Base-by-base conservation (phyloP, 2,329 filamentous ascomycete genomes). In the Colletotrichum navitas region DNA sequence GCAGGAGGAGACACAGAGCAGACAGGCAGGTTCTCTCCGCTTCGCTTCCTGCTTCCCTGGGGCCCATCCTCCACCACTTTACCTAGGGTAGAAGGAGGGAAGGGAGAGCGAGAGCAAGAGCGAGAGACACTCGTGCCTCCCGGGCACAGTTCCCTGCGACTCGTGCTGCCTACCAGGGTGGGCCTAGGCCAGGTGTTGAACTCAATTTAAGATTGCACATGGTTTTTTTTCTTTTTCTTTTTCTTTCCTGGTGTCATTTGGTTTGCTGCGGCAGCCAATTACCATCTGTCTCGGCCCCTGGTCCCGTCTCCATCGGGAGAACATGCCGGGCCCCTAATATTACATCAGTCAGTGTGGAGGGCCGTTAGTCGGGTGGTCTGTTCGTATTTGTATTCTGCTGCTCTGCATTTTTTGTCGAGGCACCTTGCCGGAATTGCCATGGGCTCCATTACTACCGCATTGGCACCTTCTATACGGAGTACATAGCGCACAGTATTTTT, bases 301-400 rank as follows among this genome's bases (percentile, higher is more conserved):
- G 24, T 36, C 41, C 24, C 24, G 49, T 63, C 65, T 58, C 68
- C 65, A 68, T 68, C 32, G 41, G 36, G n/a, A 67, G 63, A 56
- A 36, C 49, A 26, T 56, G 67, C 67, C 67, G 55, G 26, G 56
- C 49, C 36, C 55, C 56, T 41, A 56, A 41, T 26, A 71, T 71
- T 71, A 63, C 65, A 71, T 71, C 68, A 68, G 52, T 68, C 64
- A 68, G 59, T 63, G 65, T 71, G 68, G 68, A 68, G 43, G 21
- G 26, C 52, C 45, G 65, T 71, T 71, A 52, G 64, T 68, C 45
- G 51, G 64, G 59, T 71, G 68, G 64, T 58, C 68, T 68, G 68
- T 68, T 71, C 68, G 65, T 68, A 41, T 6, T 11, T 39, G 34
- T 8, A 71, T 71, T 68, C 36, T 52, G 18, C 52, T 32, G 11